Evolutionary conservation across 1,284 basidiomycete species (phyloP).

Genomic region (Cutaneotrichosporon dermatis): DNA sequence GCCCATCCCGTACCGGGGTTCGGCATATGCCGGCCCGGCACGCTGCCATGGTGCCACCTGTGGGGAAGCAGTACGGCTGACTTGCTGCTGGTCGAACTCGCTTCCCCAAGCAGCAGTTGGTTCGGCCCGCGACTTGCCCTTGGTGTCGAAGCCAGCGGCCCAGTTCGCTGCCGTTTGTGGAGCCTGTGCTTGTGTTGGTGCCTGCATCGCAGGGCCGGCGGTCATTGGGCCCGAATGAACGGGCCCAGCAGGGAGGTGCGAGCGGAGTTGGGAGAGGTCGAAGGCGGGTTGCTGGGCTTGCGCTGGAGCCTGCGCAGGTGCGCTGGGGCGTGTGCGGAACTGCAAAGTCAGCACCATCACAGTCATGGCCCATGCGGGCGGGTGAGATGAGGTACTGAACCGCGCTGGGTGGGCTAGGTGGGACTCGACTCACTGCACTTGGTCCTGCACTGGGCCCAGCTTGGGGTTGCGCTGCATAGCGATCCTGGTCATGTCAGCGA

Average conservation of each 20-base stretch:
- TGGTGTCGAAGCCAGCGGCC: conserved; percentile 23
- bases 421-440: conserved; percentile 12
- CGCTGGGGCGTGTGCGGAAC: conserved; percentile 15
- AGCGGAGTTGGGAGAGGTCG: conserved; percentile 38
- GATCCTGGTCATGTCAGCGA: conserved; percentile 11
- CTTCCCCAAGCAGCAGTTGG: conserved; percentile 15
- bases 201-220: background rate
- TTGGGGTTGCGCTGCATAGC: conserved; percentile 8
- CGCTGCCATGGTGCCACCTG: conserved; percentile 22
- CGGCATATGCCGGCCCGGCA: background rate
- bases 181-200: background rate
- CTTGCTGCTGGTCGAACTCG: conserved; percentile 19
- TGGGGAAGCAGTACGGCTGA: conserved; percentile 3
- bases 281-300: conserved; percentile 21
- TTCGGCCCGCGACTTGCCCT: conserved; percentile 19
- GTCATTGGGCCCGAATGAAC: background rate
- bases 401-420: background rate
- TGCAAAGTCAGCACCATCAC: background rate
- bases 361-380: too few relatives aligned
- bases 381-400: too few relatives aligned
- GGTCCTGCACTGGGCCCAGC: conserved; percentile 13
- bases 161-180: conserved; percentile 10
- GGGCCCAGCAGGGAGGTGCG: conserved; percentile 27
- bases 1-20: background rate
- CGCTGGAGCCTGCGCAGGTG: conserved; percentile 2